A percentile compares a stretch with the other conserved stretches of the same genome.
These are phyloP conservation scores for Penicillium mononematosum DNA, from an alignment of 495 filamentous ascomycete species.

Conservation along the genomic window DNA sequence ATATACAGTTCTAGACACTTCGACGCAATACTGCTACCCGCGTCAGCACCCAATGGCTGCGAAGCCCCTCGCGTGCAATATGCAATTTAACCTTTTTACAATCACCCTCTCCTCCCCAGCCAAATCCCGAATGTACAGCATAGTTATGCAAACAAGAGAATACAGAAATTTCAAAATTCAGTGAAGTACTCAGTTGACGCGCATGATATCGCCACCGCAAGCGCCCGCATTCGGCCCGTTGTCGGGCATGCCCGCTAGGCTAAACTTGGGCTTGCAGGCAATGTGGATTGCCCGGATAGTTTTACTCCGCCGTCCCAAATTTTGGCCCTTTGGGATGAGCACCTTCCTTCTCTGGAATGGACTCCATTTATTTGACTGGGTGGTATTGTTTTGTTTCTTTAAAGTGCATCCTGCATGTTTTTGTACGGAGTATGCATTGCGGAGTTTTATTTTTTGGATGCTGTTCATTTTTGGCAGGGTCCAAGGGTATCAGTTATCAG, in stretches of 20 bases:
- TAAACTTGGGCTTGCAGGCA: constrained; percentile 26
- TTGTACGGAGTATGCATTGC: not conserved
- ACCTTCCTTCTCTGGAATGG: constrained; percentile 31
- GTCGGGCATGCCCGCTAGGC: constrained; percentile 35
- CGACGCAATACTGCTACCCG: not conserved
- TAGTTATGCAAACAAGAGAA: not conserved
- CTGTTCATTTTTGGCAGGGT: not conserved
- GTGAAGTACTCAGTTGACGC: constrained; percentile 5
- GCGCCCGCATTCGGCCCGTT: constrained; percentile 34
- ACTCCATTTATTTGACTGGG: constrained; percentile 13
- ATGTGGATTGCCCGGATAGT: constrained; percentile 12
- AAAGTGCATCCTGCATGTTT: not conserved
- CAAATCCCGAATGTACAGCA: not conserved
- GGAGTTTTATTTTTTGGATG: not conserved
- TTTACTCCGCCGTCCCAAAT: constrained; percentile 19
- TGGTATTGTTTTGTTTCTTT: constrained; percentile 7
- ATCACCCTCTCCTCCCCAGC: not conserved
- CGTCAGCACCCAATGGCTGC: constrained; percentile 1
- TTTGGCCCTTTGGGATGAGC: constrained; percentile 7
- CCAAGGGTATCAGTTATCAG: not conserved
- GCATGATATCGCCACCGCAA: constrained; percentile 19
- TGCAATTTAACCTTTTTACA: constrained; percentile 5
- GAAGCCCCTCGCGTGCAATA: not conserved
- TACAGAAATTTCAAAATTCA: not conserved
- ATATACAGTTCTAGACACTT: constrained; percentile 4